Percentiles rank a stretch among this genome's conserved stretches.
Conservation (phyloP, 208 protist species). For the Zelonia costaricensis region DNA sequence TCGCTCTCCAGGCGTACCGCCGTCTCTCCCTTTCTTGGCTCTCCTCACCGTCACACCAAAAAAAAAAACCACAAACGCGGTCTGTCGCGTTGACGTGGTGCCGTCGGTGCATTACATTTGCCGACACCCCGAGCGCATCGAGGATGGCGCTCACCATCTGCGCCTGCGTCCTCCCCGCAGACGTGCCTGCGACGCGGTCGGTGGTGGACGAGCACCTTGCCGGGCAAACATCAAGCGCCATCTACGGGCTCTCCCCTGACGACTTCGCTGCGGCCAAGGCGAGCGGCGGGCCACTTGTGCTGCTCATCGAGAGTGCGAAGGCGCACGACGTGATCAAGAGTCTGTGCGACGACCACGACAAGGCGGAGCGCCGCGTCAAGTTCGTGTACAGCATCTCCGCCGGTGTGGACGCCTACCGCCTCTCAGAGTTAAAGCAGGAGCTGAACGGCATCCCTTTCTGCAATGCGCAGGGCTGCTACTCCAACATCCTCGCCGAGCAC, state of each 20-base stretch:
- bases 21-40: no score
- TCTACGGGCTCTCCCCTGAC: neutral
- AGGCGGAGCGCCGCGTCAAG: constrained; percentile 50
- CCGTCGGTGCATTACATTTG: no score
- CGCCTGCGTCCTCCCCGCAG: neutral
- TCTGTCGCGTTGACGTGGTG: no score
- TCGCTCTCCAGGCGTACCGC: no score
- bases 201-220: neutral
- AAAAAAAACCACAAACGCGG: no score
- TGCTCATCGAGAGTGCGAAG: constrained; percentile 6
- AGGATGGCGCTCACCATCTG: constrained; percentile 10
- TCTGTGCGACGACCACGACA: constrained; percentile 65
- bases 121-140: no score
- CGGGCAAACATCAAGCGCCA: neutral
- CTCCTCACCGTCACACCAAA: no score
- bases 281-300: constrained; percentile 1
- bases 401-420: constrained; percentile 69
- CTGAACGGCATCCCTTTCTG: constrained; percentile 57
- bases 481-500: constrained; percentile 72
- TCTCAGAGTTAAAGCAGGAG: constrained; percentile 43
- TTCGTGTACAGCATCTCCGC: constrained; percentile 79
- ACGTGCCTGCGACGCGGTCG: no score
- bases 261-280: constrained; percentile 8
- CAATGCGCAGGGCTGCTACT: constrained; percentile 76
- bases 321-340: constrained; percentile 54